Percentiles rank a stretch among this genome's conserved stretches.
Evolutionary conservation across 2,329 filamentous ascomycete species (phyloP).

Genomic region (Colletotrichum sojae): DNA sequence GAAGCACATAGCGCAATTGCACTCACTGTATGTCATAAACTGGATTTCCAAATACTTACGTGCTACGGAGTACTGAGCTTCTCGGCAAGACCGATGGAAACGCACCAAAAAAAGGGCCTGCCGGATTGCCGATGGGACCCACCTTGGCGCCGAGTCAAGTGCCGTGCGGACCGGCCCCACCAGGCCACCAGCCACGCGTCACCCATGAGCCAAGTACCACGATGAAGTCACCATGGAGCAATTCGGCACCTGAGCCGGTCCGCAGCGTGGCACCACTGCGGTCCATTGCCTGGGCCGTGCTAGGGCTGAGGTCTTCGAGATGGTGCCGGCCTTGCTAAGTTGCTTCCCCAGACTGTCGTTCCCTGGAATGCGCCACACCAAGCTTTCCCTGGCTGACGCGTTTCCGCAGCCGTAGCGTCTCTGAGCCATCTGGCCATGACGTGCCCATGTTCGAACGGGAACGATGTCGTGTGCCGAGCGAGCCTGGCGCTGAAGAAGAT

Average conservation of each 20-base stretch:
- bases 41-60: neutral
- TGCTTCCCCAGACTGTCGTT: neutral
- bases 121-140: slow-evolving; percentile 23
- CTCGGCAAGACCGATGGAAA: neutral
- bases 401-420: slow-evolving; percentile 18
- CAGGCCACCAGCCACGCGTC: slow-evolving; percentile 28
- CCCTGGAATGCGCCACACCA: slow-evolving; percentile 17
- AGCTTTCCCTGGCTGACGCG: slow-evolving; percentile 23
- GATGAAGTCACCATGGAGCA: slow-evolving; percentile 36
- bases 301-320: neutral
- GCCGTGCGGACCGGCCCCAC: slow-evolving; percentile 17
- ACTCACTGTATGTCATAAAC: no score
- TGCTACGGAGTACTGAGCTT: neutral
- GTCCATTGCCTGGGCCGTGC: neutral
- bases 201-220: slow-evolving; percentile 16
- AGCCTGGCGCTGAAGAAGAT: neutral
- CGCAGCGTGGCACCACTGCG: neutral
- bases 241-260: slow-evolving; percentile 14
- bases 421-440: slow-evolving; percentile 30
- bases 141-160: slow-evolving; percentile 31
- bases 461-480: slow-evolving; percentile 32
- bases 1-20: no score
- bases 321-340: slow-evolving; percentile 9
- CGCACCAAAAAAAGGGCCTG: slow-evolving; percentile 12
- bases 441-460: neutral